Conservation (phyloP, 2,329 filamentous ascomycete species). For the Fusarium torulosum region DNA sequence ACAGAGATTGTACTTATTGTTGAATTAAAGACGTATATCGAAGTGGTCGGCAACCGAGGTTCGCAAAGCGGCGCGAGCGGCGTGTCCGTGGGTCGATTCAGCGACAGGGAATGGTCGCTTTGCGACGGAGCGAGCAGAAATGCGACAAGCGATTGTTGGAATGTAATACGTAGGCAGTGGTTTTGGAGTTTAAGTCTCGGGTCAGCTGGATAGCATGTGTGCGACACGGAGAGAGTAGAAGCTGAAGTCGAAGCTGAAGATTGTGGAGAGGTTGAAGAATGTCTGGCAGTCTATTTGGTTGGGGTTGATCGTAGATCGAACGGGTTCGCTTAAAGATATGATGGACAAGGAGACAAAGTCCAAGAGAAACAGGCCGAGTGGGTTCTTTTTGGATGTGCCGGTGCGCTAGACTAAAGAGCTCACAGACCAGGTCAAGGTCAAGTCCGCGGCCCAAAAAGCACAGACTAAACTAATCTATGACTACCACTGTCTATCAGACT, state of each 20-base stretch:
- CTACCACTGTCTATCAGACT: constrained; percentile 24
- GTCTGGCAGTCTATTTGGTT: constrained; percentile 19
- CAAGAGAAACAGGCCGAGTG: constrained; percentile 13
- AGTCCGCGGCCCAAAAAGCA: constrained; percentile 14
- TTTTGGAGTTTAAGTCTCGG: constrained; percentile 5
- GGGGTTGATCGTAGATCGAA: constrained; percentile 38
- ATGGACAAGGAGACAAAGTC: constrained; percentile 35
- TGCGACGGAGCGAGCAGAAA: constrained; percentile 6
- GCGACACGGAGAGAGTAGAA: neutral
- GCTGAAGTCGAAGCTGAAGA: constrained; percentile 6
- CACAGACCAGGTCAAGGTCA: constrained; percentile 12
- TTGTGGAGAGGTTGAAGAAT: constrained; percentile 35
- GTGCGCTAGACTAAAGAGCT: constrained; percentile 35
- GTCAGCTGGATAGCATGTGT: constrained; percentile 13
- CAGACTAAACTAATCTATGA: constrained; percentile 30
- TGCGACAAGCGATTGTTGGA: constrained; percentile 8
- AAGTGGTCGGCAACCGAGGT: constrained; percentile 10
- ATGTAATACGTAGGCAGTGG: neutral
- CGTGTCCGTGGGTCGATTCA: constrained; percentile 26
- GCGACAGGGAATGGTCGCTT: constrained; percentile 13
- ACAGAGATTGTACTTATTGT: neutral
- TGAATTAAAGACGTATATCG: neutral
- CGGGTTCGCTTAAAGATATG: constrained; percentile 31
- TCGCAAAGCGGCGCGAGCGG: constrained; percentile 26
- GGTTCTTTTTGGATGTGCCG: constrained; percentile 10